Percentiles rank a stretch among this genome's conserved stretches.
Evolutionary conservation across 2,329 filamentous ascomycete species (phyloP).

Genomic region (Penicillium expansum): DNA sequence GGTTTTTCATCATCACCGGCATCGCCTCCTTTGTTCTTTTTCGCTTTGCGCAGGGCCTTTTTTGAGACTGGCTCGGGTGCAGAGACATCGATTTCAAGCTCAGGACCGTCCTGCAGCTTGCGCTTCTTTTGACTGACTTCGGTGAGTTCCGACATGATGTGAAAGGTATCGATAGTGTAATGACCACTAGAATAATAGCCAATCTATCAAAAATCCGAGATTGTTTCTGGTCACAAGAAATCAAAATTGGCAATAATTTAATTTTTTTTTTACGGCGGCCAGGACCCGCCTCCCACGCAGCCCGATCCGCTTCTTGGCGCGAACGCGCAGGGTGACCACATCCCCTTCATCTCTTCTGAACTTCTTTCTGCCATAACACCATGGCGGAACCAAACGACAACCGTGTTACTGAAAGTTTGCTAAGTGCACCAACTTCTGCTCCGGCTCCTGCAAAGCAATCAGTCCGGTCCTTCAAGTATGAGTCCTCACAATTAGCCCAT

Average conservation of each 20-base stretch:
- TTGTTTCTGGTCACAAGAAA: neutral
- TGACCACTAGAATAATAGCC: neutral
- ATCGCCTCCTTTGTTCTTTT: conserved; percentile 56
- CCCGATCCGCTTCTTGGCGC: conserved; percentile 21
- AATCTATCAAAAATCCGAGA: neutral
- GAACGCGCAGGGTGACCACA: conserved; percentile 16
- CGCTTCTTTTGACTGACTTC: conserved; percentile 59
- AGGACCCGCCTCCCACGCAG: conserved; percentile 26
- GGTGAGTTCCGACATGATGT: conserved; percentile 29
- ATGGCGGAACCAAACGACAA: conserved; percentile 36
- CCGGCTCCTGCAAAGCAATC: conserved; percentile 49
- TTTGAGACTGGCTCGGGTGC: conserved; percentile 95
- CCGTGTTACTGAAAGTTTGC: conserved; percentile 31
- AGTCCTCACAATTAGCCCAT: neutral
- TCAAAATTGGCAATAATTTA: conserved; percentile 8
- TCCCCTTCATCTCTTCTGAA: conserved; percentile 10
- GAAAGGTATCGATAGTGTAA: neutral
- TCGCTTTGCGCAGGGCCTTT: conserved; percentile 82
- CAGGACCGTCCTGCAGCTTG: conserved; percentile 57
- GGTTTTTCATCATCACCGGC: conserved; percentile 30
- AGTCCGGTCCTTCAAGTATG: conserved; percentile 67
- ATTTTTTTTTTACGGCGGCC: conserved; percentile 32
- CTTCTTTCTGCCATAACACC: conserved; percentile 7
- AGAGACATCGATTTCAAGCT: conserved; percentile 84
- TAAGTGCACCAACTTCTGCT: conserved; percentile 26